A percentile compares a stretch with the other conserved stretches of the same genome.
Conservation (phyloP, 345 rosid genomes). For the Theobroma cacao region DNA sequence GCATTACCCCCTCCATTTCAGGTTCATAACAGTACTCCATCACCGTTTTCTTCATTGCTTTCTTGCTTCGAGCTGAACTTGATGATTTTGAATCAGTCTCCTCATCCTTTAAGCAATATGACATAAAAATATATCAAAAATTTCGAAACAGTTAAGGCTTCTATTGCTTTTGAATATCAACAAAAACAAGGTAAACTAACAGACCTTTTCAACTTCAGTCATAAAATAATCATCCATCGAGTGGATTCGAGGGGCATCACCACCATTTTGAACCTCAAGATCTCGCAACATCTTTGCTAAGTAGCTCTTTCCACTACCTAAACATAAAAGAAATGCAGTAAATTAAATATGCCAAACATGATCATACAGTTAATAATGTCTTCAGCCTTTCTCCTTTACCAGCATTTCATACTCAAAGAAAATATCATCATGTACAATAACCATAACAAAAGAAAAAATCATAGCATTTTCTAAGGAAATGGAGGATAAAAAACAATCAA, state of each 20-base stretch:
- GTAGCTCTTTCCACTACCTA: slow-evolving; percentile 98
- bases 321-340: slow-evolving; percentile 3
- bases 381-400: neutral
- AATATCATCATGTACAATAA: neutral
- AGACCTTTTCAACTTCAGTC: slow-evolving; percentile 96
- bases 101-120: slow-evolving; percentile 52
- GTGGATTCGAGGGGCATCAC: slow-evolving; percentile 87
- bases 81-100: slow-evolving; percentile 64
- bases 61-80: slow-evolving; percentile 62
- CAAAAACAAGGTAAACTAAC: slow-evolving; percentile 3
- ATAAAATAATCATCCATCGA: slow-evolving; percentile 98
- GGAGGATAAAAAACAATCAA: neutral
- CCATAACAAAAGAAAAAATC: neutral
- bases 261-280: slow-evolving; percentile 84
- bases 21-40: slow-evolving; percentile 97
- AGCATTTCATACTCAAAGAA: neutral
- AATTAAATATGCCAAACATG: neutral
- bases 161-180: slow-evolving; percentile 4
- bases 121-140: slow-evolving; percentile 6
- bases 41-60: slow-evolving; percentile 56
- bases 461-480: neutral
- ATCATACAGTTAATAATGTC: neutral
- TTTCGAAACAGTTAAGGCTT: neutral
- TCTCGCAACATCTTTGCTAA: slow-evolving; percentile 88
- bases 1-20: slow-evolving; percentile 95